Evolutionary conservation across 805 yeast species (phyloP).

Genomic region (Ogataea chonburiensis): DNA sequence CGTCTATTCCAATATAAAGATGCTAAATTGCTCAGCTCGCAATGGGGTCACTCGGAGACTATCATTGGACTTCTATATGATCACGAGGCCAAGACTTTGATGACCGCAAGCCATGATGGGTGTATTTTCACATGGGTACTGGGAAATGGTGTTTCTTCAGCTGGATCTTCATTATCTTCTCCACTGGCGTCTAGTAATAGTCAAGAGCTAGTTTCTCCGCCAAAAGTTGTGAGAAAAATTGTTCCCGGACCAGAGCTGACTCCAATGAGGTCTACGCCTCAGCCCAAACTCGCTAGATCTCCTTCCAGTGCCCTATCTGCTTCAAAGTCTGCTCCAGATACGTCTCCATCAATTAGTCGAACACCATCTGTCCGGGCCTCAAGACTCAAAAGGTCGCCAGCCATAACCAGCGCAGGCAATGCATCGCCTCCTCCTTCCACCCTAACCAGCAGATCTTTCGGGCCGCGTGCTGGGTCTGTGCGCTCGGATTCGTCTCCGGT

Average conservation of each 20-base stretch:
- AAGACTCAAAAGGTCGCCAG: slow-evolving; percentile 11
- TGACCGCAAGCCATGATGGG: slow-evolving; percentile 52
- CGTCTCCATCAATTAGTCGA: slow-evolving; percentile 8
- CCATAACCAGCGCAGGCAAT: slow-evolving; percentile 10
- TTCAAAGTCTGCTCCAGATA: slow-evolving; percentile 4
- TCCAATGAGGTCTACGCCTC: slow-evolving; percentile 10
- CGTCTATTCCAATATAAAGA: slow-evolving; percentile 44
- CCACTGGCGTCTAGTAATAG: slow-evolving; percentile 12
- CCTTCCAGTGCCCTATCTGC: slow-evolving; percentile 13
- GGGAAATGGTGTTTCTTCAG: slow-evolving; percentile 3
- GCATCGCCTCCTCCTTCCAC: slow-evolving; percentile 12
- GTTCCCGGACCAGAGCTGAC: slow-evolving; percentile 19
- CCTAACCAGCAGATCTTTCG: slow-evolving; percentile 10
- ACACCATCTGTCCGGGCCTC: slow-evolving; percentile 8
- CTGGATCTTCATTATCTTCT: slow-evolving; percentile 12
- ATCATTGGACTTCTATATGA: slow-evolving; percentile 42
- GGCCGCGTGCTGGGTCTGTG: slow-evolving; percentile 14
- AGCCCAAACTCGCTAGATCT: slow-evolving; percentile 6
- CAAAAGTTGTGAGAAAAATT: slow-evolving; percentile 27
- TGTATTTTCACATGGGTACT: slow-evolving; percentile 51
- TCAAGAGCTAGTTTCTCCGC: slow-evolving; percentile 10
- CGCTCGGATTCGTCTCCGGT: slow-evolving; percentile 13
- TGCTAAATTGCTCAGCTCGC: slow-evolving; percentile 48
- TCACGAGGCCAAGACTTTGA: slow-evolving; percentile 21
- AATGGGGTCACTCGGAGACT: slow-evolving; percentile 62